Evolutionary conservation across 78 protist species (phyloP), one percentile per base, ranked within the genome.

Genomic region (Dictyostelium intermedium): DNA sequence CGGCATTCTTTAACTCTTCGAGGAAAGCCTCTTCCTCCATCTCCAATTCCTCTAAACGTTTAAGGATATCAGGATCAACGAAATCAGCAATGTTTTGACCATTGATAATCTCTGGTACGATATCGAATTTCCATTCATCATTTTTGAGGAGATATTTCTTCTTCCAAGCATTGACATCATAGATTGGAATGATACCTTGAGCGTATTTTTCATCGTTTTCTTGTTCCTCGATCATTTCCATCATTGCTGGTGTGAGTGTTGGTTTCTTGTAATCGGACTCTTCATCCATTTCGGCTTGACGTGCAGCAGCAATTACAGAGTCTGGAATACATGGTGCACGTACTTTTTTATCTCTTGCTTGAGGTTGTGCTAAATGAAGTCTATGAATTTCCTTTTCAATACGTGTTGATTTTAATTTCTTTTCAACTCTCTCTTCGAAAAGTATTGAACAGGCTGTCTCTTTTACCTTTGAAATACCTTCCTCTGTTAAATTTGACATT

Each of bases 51-150:
- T 82, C 96, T 77, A 99, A 95, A 23, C 74, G 13, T 30, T 5
- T 79, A 43, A 83, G 76, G 84, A 99, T 98, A 23, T 99, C 99
- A 1, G 99, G 99, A 84, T 99, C 99, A 82, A 99, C 45, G 50
- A 93, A 99, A 85, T 99, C 99, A 4, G 97, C 93, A 74, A 99
- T 96, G 92, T 99, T 99, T 91, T 98, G 89, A 66, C 99, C 99
- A 93, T 99, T 98, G 91, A 98, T 79, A 60, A 99, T 98, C 84
- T 99, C 99, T 9, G 99, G 99, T 53, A 99, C 94, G 30, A 53
- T 83, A 93, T 99, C 99, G 74, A 96, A 87, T 39, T 61, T 83
- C 99, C 99, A 99, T 43, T 97, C 98, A 1, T 43, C 92, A 82
- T 92, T 39, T 23, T 43, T 80, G 43, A 97, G 95, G 11, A 73